These are phyloP conservation scores for Calonectria pteridis DNA, from an alignment of 2,329 filamentous ascomycete species.

Conservation along the genomic window DNA sequence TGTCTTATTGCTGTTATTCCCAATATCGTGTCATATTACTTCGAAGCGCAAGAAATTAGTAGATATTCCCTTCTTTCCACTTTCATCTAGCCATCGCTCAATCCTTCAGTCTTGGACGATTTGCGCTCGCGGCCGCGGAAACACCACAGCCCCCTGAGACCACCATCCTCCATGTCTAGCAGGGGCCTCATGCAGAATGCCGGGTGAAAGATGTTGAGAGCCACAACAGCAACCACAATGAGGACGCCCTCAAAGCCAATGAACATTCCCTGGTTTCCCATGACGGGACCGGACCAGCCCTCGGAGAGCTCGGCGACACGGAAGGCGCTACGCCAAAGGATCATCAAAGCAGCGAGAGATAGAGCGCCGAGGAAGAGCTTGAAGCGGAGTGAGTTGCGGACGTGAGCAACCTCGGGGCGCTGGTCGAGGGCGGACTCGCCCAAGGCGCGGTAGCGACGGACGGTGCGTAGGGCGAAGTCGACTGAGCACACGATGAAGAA, in stretches of 20 bases:
- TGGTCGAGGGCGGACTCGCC: constrained; percentile 53
- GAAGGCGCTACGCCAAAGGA: constrained; percentile 75
- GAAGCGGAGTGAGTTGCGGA: constrained; percentile 61
- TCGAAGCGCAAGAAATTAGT: background rate
- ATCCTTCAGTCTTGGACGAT: constrained; percentile 13
- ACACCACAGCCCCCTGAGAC: constrained; percentile 44
- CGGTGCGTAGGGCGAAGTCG: constrained; percentile 64
- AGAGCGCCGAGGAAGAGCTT: constrained; percentile 68
- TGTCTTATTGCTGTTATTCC: background rate
- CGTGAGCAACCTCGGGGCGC: constrained; percentile 49
- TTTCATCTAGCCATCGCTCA: constrained; percentile 25
- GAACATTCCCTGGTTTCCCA: constrained; percentile 66
- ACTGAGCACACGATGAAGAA: constrained; percentile 64
- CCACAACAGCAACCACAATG: constrained; percentile 60
- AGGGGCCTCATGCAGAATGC: constrained; percentile 45
- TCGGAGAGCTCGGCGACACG: constrained; percentile 74
- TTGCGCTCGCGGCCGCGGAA: constrained; percentile 35
- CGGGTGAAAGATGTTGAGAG: constrained; percentile 56
- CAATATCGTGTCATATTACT: background rate
- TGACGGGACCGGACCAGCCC: constrained; percentile 72
- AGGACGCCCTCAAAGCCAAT: constrained; percentile 69
- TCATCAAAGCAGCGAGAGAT: constrained; percentile 68
- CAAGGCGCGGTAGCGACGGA: constrained; percentile 50
- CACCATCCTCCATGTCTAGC: constrained; percentile 42
- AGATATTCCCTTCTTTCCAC: too few relatives aligned